A percentile compares a stretch with the other conserved stretches of the same genome.
Conservation (phyloP, 1,284 basidiomycete genomes). For the Coniferiporia weirii region DNA sequence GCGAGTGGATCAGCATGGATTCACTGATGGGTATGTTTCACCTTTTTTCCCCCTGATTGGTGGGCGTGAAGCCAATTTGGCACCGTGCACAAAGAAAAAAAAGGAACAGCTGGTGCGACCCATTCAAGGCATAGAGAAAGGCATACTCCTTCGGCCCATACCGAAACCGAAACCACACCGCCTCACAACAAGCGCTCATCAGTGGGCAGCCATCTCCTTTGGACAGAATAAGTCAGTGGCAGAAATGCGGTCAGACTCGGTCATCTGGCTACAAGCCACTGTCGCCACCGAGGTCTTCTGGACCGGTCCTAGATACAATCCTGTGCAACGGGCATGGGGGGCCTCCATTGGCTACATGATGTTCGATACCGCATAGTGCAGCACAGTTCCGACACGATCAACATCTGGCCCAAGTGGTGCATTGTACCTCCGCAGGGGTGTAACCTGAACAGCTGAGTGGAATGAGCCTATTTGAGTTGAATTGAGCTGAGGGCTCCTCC, state of each 20-base stretch:
- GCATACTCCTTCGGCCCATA: constrained; percentile 73
- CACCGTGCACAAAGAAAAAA: constrained; percentile 37
- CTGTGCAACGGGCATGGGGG: constrained; percentile 40
- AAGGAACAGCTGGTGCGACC: constrained; percentile 60
- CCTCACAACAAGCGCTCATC: constrained; percentile 45
- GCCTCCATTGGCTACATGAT: constrained; percentile 76
- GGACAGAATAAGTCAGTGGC: constrained; percentile 70
- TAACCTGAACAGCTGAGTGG: too few relatives aligned
- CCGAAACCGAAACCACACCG: constrained; percentile 49
- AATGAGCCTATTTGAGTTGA: too few relatives aligned
- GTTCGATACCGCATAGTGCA: constrained; percentile 63
- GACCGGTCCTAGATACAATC: constrained; percentile 57
- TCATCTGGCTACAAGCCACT: constrained; percentile 77
- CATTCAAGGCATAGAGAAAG: constrained; percentile 74
- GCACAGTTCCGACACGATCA: constrained; percentile 60
- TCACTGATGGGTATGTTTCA: too few relatives aligned
- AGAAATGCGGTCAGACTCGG: constrained; percentile 68
- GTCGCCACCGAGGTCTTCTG: constrained; percentile 80
- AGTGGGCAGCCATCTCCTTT: constrained; percentile 75
- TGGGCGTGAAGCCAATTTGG: too few relatives aligned
- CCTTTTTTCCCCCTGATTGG: too few relatives aligned
- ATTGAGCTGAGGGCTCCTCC: too few relatives aligned
- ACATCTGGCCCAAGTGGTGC: constrained; percentile 81
- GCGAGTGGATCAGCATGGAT: constrained; percentile 78
- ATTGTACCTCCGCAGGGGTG: constrained; percentile 49